Conservation (phyloP, 2,329 filamentous ascomycete genomes). For the Cercospora zeae-maydis region DNA sequence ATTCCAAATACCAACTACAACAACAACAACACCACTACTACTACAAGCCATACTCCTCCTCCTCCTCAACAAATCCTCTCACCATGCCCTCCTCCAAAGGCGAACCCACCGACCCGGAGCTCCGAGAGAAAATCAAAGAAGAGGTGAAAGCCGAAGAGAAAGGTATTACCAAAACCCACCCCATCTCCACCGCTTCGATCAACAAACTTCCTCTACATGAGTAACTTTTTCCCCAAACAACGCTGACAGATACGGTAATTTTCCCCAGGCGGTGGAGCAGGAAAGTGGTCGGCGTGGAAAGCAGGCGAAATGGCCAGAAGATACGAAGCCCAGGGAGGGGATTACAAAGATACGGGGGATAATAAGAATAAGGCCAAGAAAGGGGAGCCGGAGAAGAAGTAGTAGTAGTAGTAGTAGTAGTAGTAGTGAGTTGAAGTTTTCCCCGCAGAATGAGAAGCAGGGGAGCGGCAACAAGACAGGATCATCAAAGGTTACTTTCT, state of each 20-base stretch:
- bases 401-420: too few relatives aligned
- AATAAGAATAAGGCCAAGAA: constrained; percentile 31
- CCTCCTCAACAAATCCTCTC: neutral
- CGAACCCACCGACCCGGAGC: constrained; percentile 34
- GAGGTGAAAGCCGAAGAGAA: constrained; percentile 36
- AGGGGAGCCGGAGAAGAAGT: constrained; percentile 36
- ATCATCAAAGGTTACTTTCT: too few relatives aligned
- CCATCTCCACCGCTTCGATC: too few relatives aligned
- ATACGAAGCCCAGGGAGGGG: constrained; percentile 34
- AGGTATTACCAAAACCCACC: constrained; percentile 16
- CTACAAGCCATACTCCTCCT: neutral
- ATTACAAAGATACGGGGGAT: constrained; percentile 34
- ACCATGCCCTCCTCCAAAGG: constrained; percentile 35
- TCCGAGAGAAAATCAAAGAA: constrained; percentile 35
- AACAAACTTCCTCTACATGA: neutral
- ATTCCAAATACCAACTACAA: neutral
- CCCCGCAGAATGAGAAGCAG: too few relatives aligned
- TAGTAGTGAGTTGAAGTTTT: too few relatives aligned
- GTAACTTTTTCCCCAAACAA: neutral
- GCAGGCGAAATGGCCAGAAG: constrained; percentile 33
- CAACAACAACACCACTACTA: neutral
- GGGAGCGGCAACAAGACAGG: too few relatives aligned
- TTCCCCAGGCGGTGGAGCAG: constrained; percentile 30
- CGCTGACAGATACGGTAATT: too few relatives aligned
- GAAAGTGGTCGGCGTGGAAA: constrained; percentile 35